Base-by-base conservation (phyloP, 1,139 yeast species). In the Geotrichum candidum region DNA sequence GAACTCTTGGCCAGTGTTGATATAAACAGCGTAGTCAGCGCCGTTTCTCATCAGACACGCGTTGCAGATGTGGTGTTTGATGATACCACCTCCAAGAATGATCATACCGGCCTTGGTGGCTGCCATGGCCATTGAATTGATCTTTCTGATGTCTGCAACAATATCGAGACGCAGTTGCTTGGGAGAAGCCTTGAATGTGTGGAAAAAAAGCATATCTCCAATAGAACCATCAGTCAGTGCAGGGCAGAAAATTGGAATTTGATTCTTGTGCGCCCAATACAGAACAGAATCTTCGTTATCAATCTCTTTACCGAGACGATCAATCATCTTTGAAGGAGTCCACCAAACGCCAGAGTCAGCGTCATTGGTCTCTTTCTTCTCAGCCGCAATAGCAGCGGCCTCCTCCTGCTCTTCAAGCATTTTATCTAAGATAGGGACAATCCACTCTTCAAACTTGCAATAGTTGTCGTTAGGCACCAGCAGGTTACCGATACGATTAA, bases 21-120 rank as follows among this genome's bases (percentile, higher is more conserved):
- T 92, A 76, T 84, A 94, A 23, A 94, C 97, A 2, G 99, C 98
- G 72, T 86, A 90, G 74, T 94, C 99, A 27, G 99, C 99, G 69
- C 99, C 99, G 70, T 94, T 95, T 80, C 99, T 87, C 99, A 94
- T 94, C 70, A 94, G 81, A 75, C 98, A 92, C 6, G 99, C 99
- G 73, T 94, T 94, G 72, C 96, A 92, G 68, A 94, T 94, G 73
- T 94, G 99, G 74, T 94, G 99, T 78, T 94, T 94, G 70, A 94
- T 84, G 64, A 94, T 79, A 51, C 99, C 99, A 70, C 99, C 99
- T 60, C 99, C 99, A 60, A 94, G 82, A 65, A 94, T 87, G 63
- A 94, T 79, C 97, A 94, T 94, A 66, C 99, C 98, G 1, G 99
- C 97, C 67, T 80, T 83, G 48, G 88, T 83, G n/a, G 99, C 97